Evolutionary conservation across 371 early-diverging fungal species (phyloP), one percentile per base, ranked within the genome.

Genomic region (Lichtheimia hyalospora): DNA sequence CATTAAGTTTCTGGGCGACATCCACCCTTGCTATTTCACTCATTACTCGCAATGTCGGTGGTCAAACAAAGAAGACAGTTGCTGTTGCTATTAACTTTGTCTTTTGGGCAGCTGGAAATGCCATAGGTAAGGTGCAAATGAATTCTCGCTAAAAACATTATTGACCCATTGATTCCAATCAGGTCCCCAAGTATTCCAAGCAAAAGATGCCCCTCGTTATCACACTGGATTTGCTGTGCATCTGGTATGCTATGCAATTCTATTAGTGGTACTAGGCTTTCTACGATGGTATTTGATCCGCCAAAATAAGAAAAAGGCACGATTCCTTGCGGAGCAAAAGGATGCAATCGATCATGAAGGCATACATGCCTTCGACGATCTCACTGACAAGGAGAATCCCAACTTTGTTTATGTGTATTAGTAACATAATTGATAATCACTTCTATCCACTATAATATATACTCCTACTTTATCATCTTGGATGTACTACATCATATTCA

Each of bases 41-140:
- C 27, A 60, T 67, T 16, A 60, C 51, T 16, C 55, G 64, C 21
- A 67, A 67, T 25, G 61, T 67, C 28, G 68, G 57, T 24, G 68
- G 68, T 18, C 68, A 67, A 44, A 67, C 68, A 16, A 67, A 67
- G 14, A 67, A 67, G 46, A 50, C 60, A 18, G 57, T 58, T 2
- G 64, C 68, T 6, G 60, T 60, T n/a, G 68, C 68, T 6, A 39
- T 67, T 12, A 67, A 67, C 49, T 67, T 67, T 46, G 57, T 67
- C 14, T 60, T 63, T 18, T 67, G 68, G 68, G 68, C 68, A 4
- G 56, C 60, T 15, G 68, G 68, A 20, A 67, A 67, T n/a, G 68
- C 68, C 14, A 63, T 67, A 40, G 68, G 67, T 67, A 58, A 42
- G 58, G 5, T 49, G 2, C 20, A 20, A 16, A 20, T 23, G 14